Conservation (phyloP, 371 early-diverging fungal genomes). For the Synchytrium microbalum region DNA sequence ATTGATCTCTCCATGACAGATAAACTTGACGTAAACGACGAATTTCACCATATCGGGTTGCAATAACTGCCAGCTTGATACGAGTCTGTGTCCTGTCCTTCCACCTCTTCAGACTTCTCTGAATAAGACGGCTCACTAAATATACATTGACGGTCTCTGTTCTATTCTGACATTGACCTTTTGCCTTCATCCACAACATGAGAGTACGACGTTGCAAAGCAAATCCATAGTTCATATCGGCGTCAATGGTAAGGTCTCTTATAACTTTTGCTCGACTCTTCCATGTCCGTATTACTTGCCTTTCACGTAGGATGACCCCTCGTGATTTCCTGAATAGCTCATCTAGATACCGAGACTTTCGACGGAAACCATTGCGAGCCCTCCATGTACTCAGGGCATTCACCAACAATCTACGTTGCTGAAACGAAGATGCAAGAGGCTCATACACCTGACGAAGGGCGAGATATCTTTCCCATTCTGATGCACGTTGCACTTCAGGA, state of each 20-base stretch:
- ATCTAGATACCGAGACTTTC: neutral
- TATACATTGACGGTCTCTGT: neutral
- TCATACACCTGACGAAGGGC: neutral
- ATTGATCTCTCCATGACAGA: neutral
- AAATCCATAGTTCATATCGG: neutral
- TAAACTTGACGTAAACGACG: neutral
- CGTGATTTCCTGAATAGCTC: neutral
- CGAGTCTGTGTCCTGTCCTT: neutral
- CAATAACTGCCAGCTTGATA: neutral
- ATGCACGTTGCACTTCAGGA: neutral
- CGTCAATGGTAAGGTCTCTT: neutral
- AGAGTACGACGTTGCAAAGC: neutral
- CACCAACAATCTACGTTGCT: neutral
- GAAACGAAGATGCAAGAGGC: neutral
- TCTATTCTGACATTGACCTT: neutral
- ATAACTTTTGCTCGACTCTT: neutral
- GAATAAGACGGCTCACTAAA: neutral
- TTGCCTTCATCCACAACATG: neutral
- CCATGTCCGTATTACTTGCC: neutral
- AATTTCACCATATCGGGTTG: neutral
- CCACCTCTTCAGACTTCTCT: neutral
- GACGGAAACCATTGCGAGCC: neutral
- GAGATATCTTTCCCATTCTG: neutral
- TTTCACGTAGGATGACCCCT: neutral
- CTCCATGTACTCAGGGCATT: neutral